Evolutionary conservation across 2,329 filamentous ascomycete genomes (phyloP).

Genomic region (Fusarium globosum): DNA sequence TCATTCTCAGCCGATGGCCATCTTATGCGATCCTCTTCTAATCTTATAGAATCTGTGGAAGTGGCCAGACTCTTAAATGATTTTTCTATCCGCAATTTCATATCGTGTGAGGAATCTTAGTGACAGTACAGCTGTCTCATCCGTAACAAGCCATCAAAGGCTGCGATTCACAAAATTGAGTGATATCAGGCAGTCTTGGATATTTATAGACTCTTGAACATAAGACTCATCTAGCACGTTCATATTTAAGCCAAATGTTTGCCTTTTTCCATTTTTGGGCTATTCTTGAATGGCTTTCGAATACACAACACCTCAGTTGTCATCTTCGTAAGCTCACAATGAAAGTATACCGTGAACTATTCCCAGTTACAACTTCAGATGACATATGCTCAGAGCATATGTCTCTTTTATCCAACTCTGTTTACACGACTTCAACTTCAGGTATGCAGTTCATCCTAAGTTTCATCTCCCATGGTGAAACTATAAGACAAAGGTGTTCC

Average conservation of each 20-base stretch:
- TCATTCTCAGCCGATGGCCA: background rate
- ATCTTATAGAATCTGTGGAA: background rate
- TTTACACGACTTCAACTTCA: background rate
- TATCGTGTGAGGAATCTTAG: background rate
- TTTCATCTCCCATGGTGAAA: no score
- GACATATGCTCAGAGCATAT: background rate
- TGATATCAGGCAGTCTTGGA: background rate
- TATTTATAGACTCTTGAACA: background rate
- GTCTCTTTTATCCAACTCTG: background rate
- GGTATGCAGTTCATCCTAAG: background rate
- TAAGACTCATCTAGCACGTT: background rate
- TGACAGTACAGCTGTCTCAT: background rate
- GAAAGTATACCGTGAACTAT: background rate
- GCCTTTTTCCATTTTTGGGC: no score
- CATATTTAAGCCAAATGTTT: background rate
- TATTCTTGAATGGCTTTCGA: no score
- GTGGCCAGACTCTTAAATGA: background rate
- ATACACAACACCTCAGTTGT: background rate
- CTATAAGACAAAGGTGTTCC: background rate
- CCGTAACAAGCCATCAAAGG: background rate
- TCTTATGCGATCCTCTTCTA: background rate
- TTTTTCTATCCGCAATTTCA: background rate
- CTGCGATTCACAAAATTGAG: background rate
- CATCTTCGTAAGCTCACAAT: background rate
- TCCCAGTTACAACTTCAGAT: background rate